Conservation (phyloP, 2,329 filamentous ascomycete genomes). For the Stachybotrys chlorohalonatus region DNA sequence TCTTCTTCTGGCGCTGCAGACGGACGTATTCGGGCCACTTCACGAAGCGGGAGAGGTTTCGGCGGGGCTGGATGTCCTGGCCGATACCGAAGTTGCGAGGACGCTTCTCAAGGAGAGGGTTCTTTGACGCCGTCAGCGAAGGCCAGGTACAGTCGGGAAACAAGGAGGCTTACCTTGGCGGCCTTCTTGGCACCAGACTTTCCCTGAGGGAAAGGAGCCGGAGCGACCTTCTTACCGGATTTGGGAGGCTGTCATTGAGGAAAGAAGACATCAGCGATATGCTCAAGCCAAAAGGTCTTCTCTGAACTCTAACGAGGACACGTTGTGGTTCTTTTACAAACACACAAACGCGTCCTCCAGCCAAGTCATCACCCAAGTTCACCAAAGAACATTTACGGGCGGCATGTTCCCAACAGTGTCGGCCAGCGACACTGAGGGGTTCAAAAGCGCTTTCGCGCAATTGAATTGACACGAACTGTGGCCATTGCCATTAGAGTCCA, state of each 20-base stretch:
- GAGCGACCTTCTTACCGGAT: conserved; percentile 90
- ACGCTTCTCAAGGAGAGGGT: conserved; percentile 98
- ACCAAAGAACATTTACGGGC: conserved; percentile 15
- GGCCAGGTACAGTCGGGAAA: background rate
- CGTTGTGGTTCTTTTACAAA: conserved; percentile 46
- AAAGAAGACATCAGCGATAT: conserved; percentile 96
- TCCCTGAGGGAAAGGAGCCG: conserved; percentile 91
- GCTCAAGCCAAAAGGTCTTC: conserved; percentile 72
- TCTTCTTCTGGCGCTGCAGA: conserved; percentile 89
- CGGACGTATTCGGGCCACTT: conserved; percentile 99
- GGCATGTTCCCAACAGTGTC: conserved; percentile 23
- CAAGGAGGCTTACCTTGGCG: conserved; percentile 68
- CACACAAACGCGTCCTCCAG: conserved; percentile 42
- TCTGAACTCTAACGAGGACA: conserved; percentile 85
- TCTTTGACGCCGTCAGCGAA: conserved; percentile 43
- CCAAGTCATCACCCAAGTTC: conserved; percentile 50
- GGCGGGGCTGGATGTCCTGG: conserved; percentile 94
- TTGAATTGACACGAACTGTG: conserved; percentile 24
- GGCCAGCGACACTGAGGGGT: conserved; percentile 18
- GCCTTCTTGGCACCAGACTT: conserved; percentile 92
- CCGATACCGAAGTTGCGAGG: conserved; percentile 97
- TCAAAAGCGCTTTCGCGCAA: conserved; percentile 23
- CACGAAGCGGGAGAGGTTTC: conserved; percentile 96
- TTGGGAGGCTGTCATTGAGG: conserved; percentile 99
- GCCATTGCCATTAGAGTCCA: conserved; percentile 25